Evolutionary conservation across 2,329 filamentous ascomycete genomes (phyloP), one percentile per base, ranked within the genome.

Genomic region (Neofusicoccum parvum): DNA sequence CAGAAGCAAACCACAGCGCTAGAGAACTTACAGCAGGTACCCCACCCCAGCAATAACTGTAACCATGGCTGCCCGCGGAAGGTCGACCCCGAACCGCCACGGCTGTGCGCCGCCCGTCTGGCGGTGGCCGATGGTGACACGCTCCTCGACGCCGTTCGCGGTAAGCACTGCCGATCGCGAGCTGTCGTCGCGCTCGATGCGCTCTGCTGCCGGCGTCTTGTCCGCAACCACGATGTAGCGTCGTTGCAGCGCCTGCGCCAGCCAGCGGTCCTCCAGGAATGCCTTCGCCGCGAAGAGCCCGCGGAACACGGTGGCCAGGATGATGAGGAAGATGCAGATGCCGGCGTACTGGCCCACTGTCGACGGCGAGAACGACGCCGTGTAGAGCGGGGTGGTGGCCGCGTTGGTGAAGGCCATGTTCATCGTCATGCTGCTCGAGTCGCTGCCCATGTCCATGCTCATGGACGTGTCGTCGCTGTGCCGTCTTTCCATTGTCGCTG

Each of bases 271-370:
- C 81, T 87, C 80, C 80, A 87, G 78, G 15, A 81, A 72, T 27
- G 81, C 75, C 75, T 92, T 92, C 71, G 86, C 82, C 2, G 93
- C 93, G 59, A 94, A 80, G 15, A 97, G 82, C 20, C 83, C 80
- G 62, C 94, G 90, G 73, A 90, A 88, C 65, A 90, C 73, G 67
- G 89, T 82, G 67, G 88, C 89, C 60, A 98, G 88, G 50, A 90
- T 71, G 75, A 97, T 88, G 66, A 97, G 85, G 80, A 97, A 97
- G 76, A 97, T 91, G 82, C 94, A 96, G 34, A 92, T 96, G 65
- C 88, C 94, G 1, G 92, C 92, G 78, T 97, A 98, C 67, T 85
- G 81, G 71, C 90, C 92, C 5, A 84, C 81, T 41, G 81, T 88
- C 34, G 75, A 79, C 5, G 94, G 94, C 2, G 90, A 90, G 92